A percentile compares a stretch with the other conserved stretches of the same genome.
These are phyloP conservation scores for Barnettozyma vustinii DNA, from an alignment of 805 yeast genomes.

Conservation along the genomic window DNA sequence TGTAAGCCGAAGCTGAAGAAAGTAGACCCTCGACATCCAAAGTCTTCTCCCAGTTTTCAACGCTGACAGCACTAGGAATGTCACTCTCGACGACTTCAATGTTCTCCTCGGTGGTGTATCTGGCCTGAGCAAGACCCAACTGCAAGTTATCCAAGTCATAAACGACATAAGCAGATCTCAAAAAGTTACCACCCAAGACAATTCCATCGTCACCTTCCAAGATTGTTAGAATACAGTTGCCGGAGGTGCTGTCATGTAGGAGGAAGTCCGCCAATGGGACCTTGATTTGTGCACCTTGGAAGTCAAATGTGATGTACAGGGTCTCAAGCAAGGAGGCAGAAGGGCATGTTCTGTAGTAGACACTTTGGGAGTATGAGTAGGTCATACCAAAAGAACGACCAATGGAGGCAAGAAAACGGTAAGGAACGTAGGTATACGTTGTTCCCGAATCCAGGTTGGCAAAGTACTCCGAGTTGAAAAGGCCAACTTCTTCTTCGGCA, in stretches of 20 bases:
- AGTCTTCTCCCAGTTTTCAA: slow-evolving; percentile 1
- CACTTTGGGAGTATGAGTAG: slow-evolving; percentile 36
- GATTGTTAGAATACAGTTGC: slow-evolving; percentile 43
- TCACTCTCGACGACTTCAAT: slow-evolving; percentile 40
- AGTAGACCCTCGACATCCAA: slow-evolving; percentile 6
- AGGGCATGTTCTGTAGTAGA: slow-evolving; percentile 43
- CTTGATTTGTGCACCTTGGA: slow-evolving; percentile 49
- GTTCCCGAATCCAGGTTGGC: slow-evolving; percentile 44
- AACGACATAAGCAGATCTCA: slow-evolving; percentile 48
- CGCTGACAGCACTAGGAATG: slow-evolving; percentile 43
- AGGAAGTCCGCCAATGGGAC: slow-evolving; percentile 40
- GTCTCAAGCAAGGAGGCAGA: slow-evolving; percentile 13
- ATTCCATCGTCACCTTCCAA: slow-evolving; percentile 43
- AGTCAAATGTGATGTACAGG: slow-evolving; percentile 28
- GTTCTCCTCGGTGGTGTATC: slow-evolving; percentile 29
- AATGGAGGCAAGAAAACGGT: slow-evolving; percentile 27
- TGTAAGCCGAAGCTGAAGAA: neutral
- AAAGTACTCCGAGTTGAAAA: slow-evolving; percentile 7
- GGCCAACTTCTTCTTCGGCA: neutral
- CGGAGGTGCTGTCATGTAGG: slow-evolving; percentile 17
- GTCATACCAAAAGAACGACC: slow-evolving; percentile 38
- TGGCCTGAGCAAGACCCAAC: slow-evolving; percentile 44
- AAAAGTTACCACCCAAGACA: slow-evolving; percentile 49
- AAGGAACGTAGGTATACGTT: slow-evolving; percentile 40
- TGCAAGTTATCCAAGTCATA: slow-evolving; percentile 44